Evolutionary conservation across 495 filamentous ascomycete genomes (phyloP).

Genomic region (Daldinia childiae): DNA sequence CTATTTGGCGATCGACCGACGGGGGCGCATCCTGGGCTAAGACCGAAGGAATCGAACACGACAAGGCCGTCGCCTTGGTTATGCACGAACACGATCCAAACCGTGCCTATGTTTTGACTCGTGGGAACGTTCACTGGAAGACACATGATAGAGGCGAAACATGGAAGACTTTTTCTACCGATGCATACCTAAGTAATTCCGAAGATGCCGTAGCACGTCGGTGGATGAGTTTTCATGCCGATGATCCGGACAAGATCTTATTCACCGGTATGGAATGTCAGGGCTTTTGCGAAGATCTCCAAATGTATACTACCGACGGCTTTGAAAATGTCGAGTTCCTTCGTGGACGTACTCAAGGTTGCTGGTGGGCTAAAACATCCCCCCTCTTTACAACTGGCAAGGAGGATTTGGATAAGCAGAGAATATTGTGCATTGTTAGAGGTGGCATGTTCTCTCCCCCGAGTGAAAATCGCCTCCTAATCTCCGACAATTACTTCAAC

Average conservation of each 20-base stretch:
- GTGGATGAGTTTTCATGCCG: slow-evolving; percentile 78
- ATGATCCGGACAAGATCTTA: slow-evolving; percentile 81
- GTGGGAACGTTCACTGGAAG: slow-evolving; percentile 73
- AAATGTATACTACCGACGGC: slow-evolving; percentile 84
- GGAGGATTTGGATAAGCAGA: slow-evolving; percentile 65
- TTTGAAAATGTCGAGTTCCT: slow-evolving; percentile 74
- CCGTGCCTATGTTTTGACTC: slow-evolving; percentile 79
- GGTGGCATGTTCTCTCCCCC: slow-evolving; percentile 69
- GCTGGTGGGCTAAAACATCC: slow-evolving; percentile 83
- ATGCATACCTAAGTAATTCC: slow-evolving; percentile 55
- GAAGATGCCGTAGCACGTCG: slow-evolving; percentile 50
- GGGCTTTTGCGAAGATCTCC: slow-evolving; percentile 63
- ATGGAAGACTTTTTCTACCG: slow-evolving; percentile 77
- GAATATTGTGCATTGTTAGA: slow-evolving; percentile 81
- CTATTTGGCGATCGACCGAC: slow-evolving; percentile 76
- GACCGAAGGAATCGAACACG: slow-evolving; percentile 70
- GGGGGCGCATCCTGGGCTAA: slow-evolving; percentile 78
- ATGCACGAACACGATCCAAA: slow-evolving; percentile 81
- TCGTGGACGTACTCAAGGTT: slow-evolving; percentile 70
- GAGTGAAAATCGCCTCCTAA: slow-evolving; percentile 75
- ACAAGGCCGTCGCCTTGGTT: slow-evolving; percentile 65
- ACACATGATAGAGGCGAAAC: slow-evolving; percentile 81
- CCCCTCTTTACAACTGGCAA: slow-evolving; percentile 74
- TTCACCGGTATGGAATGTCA: slow-evolving; percentile 78
- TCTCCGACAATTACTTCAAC: slow-evolving; percentile 82